phyloP scores from a whole-genome alignment of 148 eudicot species.

The Persicaria maculosa region DNA sequence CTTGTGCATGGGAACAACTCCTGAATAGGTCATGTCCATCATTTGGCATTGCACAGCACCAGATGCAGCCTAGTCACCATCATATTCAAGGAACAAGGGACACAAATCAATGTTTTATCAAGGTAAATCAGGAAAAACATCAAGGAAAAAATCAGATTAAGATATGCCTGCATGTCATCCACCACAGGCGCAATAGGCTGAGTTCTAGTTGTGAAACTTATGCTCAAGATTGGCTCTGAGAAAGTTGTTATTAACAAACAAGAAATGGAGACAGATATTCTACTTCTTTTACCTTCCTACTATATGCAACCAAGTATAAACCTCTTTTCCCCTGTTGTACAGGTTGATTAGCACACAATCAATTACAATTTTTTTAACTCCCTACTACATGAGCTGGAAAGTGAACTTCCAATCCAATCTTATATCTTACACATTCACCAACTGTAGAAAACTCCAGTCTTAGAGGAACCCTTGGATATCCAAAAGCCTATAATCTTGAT shows the following conservation, averaged over 20 bases:
- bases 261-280: background rate
- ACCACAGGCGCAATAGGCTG: background rate
- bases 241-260: background rate
- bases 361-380: background rate
- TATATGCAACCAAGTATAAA: background rate
- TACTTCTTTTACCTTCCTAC: background rate
- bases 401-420: background rate
- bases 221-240: background rate
- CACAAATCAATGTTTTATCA: background rate
- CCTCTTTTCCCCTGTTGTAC: background rate
- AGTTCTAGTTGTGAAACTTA: constrained; percentile 1
- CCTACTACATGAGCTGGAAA: background rate
- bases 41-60: constrained; percentile 98
- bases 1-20: constrained; percentile 95
- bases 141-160: constrained; percentile 2
- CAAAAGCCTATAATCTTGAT: background rate
- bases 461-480: background rate
- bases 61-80: constrained; percentile 61
- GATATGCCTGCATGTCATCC: constrained; percentile 3
- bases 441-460: background rate
- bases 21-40: constrained; percentile 82
- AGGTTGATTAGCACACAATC: background rate
- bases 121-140: background rate
- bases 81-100: background rate
- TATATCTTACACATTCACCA: background rate